Evolutionary conservation across 148 eudicot species (phyloP), one percentile per base, ranked within the genome.

Genomic region (Limonium bicolor): DNA sequence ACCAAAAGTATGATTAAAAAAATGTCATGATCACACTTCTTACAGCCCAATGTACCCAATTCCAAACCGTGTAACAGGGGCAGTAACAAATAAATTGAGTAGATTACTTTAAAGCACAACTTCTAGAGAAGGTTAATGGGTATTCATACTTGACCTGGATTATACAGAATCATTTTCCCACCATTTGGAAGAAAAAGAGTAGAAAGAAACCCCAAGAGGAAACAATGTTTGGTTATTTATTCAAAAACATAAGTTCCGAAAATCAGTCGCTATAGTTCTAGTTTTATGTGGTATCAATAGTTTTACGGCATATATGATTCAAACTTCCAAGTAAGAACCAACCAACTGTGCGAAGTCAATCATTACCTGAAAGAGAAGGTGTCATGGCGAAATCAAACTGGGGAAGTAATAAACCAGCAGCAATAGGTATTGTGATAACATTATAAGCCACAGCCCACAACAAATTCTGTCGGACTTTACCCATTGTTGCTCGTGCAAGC

Each of bases 341-440:
- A n/a, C n/a, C n/a, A n/a, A n/a, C n/a, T n/a, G n/a, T n/a, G n/a
- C n/a, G n/a, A n/a, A n/a, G n/a, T 40, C 4, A 19, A 42, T 41
- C 42, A 38, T 63, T 53, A 80, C 96, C 94, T 54, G 94, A 88
- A 61, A 88, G 68, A 32, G 96, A 88, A 62, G 94, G 96, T 7
- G 96, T 82, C 96, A 88, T 88, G 20, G 96, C 94, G 64, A 83
- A 88, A 70, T 83, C 94, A 49, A 79, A 83, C 20, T 72, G 72
- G 46, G 96, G 94, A 77, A 88, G 86, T 36, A 88, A 64, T 15
- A 74, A 4, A 14, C 96, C 96, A 54, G 96, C 94, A 60, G 96
- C 96, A 48, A 88, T 53, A 17, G 96, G 96, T 44, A 83, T 66
- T 44, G 94, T 73, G 42, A 87, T 59, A 48, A 72, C 62, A 60